These are phyloP conservation scores for Luffa acutangula DNA, from an alignment of 306 rosid species.

Conservation along the genomic window DNA sequence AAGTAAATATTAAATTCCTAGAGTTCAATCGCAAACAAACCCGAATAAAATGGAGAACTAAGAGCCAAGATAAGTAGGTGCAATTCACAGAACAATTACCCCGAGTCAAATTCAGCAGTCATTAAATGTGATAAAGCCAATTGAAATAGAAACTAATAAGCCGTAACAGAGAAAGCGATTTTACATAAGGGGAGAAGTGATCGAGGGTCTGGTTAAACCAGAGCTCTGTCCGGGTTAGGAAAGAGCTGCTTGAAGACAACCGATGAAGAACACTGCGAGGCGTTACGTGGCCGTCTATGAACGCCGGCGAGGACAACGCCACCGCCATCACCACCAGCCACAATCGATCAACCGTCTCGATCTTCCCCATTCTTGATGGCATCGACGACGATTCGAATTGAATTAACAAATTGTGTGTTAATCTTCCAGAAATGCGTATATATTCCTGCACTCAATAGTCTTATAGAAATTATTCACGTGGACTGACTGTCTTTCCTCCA, in stretches of 20 bases:
- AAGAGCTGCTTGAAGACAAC: conserved; percentile 19
- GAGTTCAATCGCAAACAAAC: not conserved
- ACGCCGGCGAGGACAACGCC: conserved; percentile 18
- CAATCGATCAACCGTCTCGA: conserved; percentile 5
- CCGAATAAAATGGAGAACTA: not conserved
- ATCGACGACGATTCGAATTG: not conserved
- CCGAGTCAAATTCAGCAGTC: not conserved
- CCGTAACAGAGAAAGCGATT: not conserved
- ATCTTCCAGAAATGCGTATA: not conserved
- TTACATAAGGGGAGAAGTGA: conserved; percentile 74
- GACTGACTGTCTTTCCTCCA: too few species aligned
- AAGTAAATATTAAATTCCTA: not conserved
- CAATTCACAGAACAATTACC: not conserved
- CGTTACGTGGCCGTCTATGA: conserved; percentile 13
- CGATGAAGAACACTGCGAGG: conserved; percentile 35
- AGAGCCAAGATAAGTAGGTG: not conserved
- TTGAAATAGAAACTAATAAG: not conserved
- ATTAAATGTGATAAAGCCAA: not conserved
- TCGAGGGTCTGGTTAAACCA: conserved; percentile 80
- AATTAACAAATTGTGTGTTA: not conserved
- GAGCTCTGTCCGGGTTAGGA: conserved; percentile 38
- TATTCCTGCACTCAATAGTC: not conserved
- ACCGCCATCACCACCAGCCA: conserved; percentile 19
- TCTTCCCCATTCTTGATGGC: conserved; percentile 16
- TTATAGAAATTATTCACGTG: too few species aligned